Evolutionary conservation across 371 early-diverging fungal genomes (phyloP), one percentile per base, ranked within the genome.

Genomic region (Mucor circinelloides): DNA sequence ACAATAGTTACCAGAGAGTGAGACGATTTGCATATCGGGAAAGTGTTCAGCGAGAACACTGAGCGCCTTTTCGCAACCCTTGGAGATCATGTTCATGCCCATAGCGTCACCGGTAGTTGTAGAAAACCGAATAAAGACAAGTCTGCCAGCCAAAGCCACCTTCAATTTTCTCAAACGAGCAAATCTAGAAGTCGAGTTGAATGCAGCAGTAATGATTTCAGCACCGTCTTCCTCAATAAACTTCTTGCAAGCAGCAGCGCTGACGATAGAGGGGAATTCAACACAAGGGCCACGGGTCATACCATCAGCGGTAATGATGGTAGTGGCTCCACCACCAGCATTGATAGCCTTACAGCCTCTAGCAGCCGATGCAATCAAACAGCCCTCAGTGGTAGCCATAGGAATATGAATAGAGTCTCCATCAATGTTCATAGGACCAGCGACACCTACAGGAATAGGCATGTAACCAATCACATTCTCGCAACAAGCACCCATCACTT

Each of bases 61-160:
- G 50, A 94, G 71, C 0, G 93, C 85, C 67, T 89, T 87, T 78
- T 95, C 95, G 69, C 93, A 92, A 21, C 97, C 97, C 77, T 98
- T 98, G 36, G 97, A 96, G 56, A 97, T 96, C 98, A 98, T 98
- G 81, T 98, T 98, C 98, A 98, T 98, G 21, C 98, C 98, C 98
- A 98, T 98, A 2, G 98, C 98, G 75, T 98, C 98, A 42, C 98
- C 98, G 0, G 98, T 97, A 1, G 90, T 86, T 0, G 97, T 96
- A 6, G 89, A 77, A 80, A 97, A 97, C 19, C 97, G 90, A 59
- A 95, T 87, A 62, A 83, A 97, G 5, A 93, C 81, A 52, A 94
- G 71, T 31, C 89, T 83, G 25, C 97, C 97, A 8, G 95, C 95
- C n/a, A 97, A 58, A 6, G 93, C 89, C 15, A 92, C 84, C 84